Evolutionary conservation across 805 yeast genomes (phyloP), one percentile per base, ranked within the genome.

Genomic region (Kuraishia borneana): DNA sequence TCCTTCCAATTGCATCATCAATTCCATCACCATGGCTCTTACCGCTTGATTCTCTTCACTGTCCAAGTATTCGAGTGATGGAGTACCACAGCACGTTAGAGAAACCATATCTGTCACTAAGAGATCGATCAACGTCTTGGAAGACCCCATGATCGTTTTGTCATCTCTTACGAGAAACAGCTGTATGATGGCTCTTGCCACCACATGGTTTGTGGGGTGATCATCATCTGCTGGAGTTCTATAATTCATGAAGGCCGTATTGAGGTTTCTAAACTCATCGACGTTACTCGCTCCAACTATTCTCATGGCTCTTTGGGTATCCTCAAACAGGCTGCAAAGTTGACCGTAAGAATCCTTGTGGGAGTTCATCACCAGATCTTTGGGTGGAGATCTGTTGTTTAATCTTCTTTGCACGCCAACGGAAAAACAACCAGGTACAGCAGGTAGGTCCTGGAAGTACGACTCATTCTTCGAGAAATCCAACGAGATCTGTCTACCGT

Each of bases 171-270:
- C 59, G 18, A 79, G 55, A 44, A 69, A 75, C 17, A 78, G 54
- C 36, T 79, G 83, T 43, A 76, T 67, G 8, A 76, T 44, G 2
- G 82, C 81, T 39, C 88, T 63, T 2, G 78, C 65, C n/a, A 82
- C 50, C 5, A 66, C 69, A 41, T 63, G 67, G 29, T 54, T 44
- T 0, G 41, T 29, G 4, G 36, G 31, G 21, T 33, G 34, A 10
- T 17, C 26, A 12, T 30, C 33, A 21, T 36, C 30, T 4, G 46
- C 44, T 21, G 42, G 36, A 14, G 37, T 41, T 23, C 61, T 41
- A 23, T 47, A 43, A 14, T 42, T 42, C 54, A 48, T 50, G 27
- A 53, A 43, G 3, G 30, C 27, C 13, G 19, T 27, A 6, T n/a
- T 13, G 9, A 46, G 53, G 30, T 49, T 51, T 14, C 32, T 34